Percentiles rank a stretch among this genome's conserved stretches.
These are phyloP conservation scores for Aspergillus unguis DNA, from an alignment of 2,329 filamentous ascomycete genomes.

Conservation along the genomic window DNA sequence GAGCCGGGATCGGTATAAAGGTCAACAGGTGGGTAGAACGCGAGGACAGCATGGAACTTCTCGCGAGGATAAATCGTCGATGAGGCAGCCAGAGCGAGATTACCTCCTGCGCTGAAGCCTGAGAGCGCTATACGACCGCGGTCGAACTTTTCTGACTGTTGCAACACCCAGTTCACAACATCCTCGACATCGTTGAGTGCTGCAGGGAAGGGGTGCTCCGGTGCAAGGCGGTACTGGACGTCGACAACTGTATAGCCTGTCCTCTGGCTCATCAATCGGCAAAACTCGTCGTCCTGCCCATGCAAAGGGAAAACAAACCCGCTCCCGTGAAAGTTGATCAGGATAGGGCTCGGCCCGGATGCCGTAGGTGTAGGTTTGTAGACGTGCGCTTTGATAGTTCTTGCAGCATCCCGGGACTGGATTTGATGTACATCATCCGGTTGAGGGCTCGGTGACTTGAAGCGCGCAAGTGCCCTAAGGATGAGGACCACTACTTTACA, in stretches of 20 bases:
- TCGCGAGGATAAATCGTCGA: conserved; percentile 27
- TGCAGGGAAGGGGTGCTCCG: conserved; percentile 42
- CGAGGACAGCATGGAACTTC: conserved; percentile 32
- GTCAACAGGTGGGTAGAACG: conserved; percentile 33
- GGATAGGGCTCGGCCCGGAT: conserved; percentile 24
- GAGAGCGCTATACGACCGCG: conserved; percentile 31
- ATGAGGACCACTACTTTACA: conserved; percentile 21
- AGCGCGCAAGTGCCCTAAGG: conserved; percentile 13
- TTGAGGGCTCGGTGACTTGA: conserved; percentile 1
- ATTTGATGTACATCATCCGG: conserved; percentile 30
- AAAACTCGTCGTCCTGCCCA: conserved; percentile 32
- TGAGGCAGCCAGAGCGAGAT: conserved; percentile 36
- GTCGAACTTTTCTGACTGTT: conserved; percentile 36
- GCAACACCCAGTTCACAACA: conserved; percentile 33
- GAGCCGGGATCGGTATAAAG: conserved; percentile 16
- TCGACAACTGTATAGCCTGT: conserved; percentile 37
- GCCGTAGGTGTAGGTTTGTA: conserved; percentile 21
- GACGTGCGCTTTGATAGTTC: conserved; percentile 32
- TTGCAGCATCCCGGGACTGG: conserved; percentile 26
- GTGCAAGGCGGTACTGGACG: conserved; percentile 39
- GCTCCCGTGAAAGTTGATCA: conserved; percentile 36
- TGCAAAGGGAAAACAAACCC: conserved; percentile 34
- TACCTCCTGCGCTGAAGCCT: conserved; percentile 46
- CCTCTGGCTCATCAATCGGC: conserved; percentile 22
- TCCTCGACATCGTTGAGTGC: conserved; percentile 42